These are phyloP conservation scores for Jimgerdemannia lactiflua DNA, from an alignment of 192 early-diverging fungal species.

Conservation along the genomic window DNA sequence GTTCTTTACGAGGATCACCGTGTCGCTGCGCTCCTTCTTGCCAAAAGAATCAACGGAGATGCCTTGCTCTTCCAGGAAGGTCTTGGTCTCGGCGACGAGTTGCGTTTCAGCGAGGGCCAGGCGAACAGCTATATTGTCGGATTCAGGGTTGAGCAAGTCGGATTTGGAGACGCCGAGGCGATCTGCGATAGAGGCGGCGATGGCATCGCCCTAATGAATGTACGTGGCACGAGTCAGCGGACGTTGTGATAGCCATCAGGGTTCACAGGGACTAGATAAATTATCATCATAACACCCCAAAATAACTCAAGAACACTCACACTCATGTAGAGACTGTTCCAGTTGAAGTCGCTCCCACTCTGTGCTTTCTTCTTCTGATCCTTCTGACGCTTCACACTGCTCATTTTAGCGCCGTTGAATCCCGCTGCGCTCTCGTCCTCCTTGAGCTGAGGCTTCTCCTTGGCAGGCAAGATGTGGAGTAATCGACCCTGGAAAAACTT, in stretches of 20 bases:
- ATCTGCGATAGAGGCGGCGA: conserved; percentile 94
- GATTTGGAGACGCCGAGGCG: conserved; percentile 86
- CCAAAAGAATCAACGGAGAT: conserved; percentile 80
- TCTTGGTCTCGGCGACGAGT: conserved; percentile 92
- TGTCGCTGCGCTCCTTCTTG: conserved; percentile 77
- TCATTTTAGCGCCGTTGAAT: conserved; percentile 46
- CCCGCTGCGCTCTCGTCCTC: conserved; percentile 48
- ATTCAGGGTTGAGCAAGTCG: conserved; percentile 86
- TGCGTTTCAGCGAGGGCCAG: conserved; percentile 98
- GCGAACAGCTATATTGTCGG: conserved; percentile 88
- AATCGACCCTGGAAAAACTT: conserved; percentile 91
- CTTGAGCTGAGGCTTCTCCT: conserved; percentile 73
- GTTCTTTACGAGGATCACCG: conserved; percentile 95
- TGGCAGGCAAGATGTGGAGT: conserved; percentile 83
- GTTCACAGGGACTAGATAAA: conserved; percentile 4
- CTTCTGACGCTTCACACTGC: conserved; percentile 78
- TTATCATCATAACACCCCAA: neutral
- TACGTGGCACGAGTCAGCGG: neutral
- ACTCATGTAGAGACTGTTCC: conserved; percentile 97
- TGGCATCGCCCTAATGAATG: conserved; percentile 71
- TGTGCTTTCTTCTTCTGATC: conserved; percentile 76
- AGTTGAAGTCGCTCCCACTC: conserved; percentile 86
- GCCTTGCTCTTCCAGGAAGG: conserved; percentile 84
- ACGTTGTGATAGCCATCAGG: neutral
- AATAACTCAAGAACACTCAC: conserved; percentile 38